phyloP scores from a whole-genome alignment of 345 rosid species.

The Populus deltoides region DNA sequence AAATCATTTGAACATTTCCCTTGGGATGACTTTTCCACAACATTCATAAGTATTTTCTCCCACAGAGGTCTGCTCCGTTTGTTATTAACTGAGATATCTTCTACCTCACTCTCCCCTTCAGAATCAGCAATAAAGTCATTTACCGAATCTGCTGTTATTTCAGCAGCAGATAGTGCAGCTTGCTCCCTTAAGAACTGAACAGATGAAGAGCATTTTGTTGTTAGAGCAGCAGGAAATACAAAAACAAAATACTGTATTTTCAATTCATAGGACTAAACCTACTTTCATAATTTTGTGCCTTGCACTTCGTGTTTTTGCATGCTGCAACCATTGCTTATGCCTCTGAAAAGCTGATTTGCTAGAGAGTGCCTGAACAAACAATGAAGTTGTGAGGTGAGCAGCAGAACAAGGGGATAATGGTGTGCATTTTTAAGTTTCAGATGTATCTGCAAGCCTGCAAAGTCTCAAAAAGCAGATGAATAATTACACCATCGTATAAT shows the following conservation, averaged over 20 bases:
- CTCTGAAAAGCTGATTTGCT: slow-evolving; percentile 88
- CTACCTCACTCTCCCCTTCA: slow-evolving; percentile 57
- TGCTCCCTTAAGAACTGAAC: slow-evolving; percentile 88
- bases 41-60: slow-evolving; percentile 62
- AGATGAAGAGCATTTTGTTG: slow-evolving; percentile 19
- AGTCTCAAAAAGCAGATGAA: too few species aligned
- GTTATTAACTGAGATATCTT: slow-evolving; percentile 46
- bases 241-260: neutral
- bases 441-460: neutral
- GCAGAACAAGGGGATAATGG: neutral
- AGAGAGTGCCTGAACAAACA: slow-evolving; percentile 67
- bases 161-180: slow-evolving; percentile 75
- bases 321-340: slow-evolving; percentile 86
- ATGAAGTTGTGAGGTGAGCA: neutral
- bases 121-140: slow-evolving; percentile 75
- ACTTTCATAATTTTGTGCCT: slow-evolving; percentile 95
- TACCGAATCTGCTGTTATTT: slow-evolving; percentile 70
- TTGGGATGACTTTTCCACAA: slow-evolving; percentile 44
- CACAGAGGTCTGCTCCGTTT: slow-evolving; percentile 51
- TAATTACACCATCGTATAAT: too few species aligned
- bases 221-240: neutral
- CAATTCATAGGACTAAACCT: slow-evolving; percentile 16
- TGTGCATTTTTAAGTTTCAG: neutral
- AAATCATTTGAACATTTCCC: slow-evolving; percentile 32
- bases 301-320: slow-evolving; percentile 93